Evolutionary conservation across 2,329 filamentous ascomycete genomes (phyloP), one percentile per base, ranked within the genome.

Genomic region (Xylaria sp.): DNA sequence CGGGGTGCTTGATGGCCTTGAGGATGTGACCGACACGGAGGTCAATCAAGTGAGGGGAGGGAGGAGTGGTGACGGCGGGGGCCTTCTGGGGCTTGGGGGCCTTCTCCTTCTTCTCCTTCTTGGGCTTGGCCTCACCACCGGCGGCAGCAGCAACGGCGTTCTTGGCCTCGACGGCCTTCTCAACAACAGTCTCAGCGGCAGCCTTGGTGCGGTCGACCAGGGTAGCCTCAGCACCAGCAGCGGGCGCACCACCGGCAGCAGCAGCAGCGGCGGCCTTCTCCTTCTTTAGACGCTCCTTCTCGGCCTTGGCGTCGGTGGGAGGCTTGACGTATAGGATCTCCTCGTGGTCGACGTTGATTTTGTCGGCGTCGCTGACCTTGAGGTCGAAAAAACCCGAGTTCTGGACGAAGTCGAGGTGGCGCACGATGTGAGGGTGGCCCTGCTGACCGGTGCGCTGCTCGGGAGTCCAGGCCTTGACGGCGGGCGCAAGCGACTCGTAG

Each of bases 281-380:
- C 81, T 95, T 96, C 88, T 96, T 97, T 76, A 93, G 84, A 52
- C 89, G 86, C 82, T 97, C 92, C 81, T 97, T 97, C 82, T 97
- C 93, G 59, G 92, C 92, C 82, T 95, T 96, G 69, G 89, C 86
- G 67, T 96, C 92, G 63, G 93, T 85, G 18, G 90, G 90, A 68
- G 93, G 93, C 78, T 94, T 93, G 69, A 92, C 88, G 74, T 92
- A 92, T 64, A 91, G 82, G 61, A 97, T 84, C 68, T 92, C 88
- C 69, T 92, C 86, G 54, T 85, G 78, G 74, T 97, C 87, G 67
- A 97, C 83, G 66, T 78, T 78, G 69, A 97, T 78, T 81, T 94
- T 96, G 71, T 94, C 86, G 56, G 77, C 80, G 11, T 88, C 84
- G 62, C 82, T 79, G 65, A 96, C 78, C 63, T 83, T 82, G 61